These are phyloP conservation scores for Termitomyces sp. DNA, from an alignment of 768 basidiomycete genomes.

Conservation along the genomic window DNA sequence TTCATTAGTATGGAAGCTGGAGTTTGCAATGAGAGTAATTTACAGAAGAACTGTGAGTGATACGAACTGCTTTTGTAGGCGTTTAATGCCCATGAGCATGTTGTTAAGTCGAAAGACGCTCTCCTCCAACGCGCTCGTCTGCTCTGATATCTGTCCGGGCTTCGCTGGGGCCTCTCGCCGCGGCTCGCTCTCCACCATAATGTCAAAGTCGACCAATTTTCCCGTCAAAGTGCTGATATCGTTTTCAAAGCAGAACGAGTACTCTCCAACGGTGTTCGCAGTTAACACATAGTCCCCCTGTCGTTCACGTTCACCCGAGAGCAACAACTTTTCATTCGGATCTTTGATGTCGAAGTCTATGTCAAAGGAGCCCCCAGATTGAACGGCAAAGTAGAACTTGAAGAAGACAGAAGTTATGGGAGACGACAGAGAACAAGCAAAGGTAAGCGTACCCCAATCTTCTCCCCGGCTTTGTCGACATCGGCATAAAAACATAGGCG, in stretches of 20 bases:
- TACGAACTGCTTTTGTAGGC: slow-evolving; percentile 93
- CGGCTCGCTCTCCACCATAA: slow-evolving; percentile 98
- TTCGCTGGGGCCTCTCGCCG: slow-evolving; percentile 87
- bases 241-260: slow-evolving; percentile 97
- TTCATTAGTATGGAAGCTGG: slow-evolving; percentile 91
- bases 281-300: slow-evolving; percentile 98
- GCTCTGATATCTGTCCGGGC: slow-evolving; percentile 84
- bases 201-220: slow-evolving; percentile 93
- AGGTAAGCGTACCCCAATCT: slow-evolving; percentile 68
- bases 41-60: not conserved
- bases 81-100: slow-evolving; percentile 84
- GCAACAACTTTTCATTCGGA: slow-evolving; percentile 82
- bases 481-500: slow-evolving; percentile 93
- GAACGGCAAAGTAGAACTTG: slow-evolving; percentile 99
- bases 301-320: slow-evolving; percentile 86
- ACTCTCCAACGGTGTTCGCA: slow-evolving; percentile 88
- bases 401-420: slow-evolving; percentile 16
- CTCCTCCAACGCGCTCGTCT: slow-evolving; percentile 92
- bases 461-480: slow-evolving; percentile 93
- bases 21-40: slow-evolving; percentile 7
- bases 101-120: slow-evolving; percentile 90
- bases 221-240: slow-evolving; percentile 94
- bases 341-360: slow-evolving; percentile 93
- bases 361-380: slow-evolving; percentile 97
- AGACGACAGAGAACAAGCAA: not conserved